These are phyloP conservation scores for Sporormia fimetaria DNA, from an alignment of 495 filamentous ascomycete species.

Conservation along the genomic window DNA sequence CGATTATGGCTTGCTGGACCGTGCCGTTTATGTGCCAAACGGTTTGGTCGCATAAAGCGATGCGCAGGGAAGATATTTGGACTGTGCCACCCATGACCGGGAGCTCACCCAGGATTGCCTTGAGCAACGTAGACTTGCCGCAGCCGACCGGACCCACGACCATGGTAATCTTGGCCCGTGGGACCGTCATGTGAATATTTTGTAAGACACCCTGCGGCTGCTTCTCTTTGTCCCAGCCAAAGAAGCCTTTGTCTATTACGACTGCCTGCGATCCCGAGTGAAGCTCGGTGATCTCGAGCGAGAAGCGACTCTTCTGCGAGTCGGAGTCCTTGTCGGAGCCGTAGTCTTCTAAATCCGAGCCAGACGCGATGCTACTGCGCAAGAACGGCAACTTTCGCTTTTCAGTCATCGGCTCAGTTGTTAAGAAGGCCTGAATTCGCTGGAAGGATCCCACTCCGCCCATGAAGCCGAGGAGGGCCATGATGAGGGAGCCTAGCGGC, in stretches of 20 bases:
- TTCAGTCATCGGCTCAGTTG: slow-evolving; percentile 30
- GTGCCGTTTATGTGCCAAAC: slow-evolving; percentile 48
- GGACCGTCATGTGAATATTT: slow-evolving; percentile 35
- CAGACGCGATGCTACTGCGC: slow-evolving; percentile 6
- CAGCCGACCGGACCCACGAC: slow-evolving; percentile 39
- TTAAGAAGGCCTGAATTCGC: slow-evolving; percentile 49
- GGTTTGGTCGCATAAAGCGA: slow-evolving; percentile 44
- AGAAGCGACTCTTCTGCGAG: slow-evolving; percentile 15
- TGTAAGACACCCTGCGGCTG: slow-evolving; percentile 24
- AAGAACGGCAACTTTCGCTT: slow-evolving; percentile 10
- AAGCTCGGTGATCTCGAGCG: slow-evolving; percentile 2
- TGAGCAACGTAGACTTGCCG: slow-evolving; percentile 43
- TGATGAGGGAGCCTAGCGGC: slow-evolving; percentile 47
- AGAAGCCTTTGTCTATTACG: slow-evolving; percentile 37
- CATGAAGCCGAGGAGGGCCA: slow-evolving; percentile 42
- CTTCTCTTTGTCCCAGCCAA: slow-evolving; percentile 41
- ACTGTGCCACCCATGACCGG: slow-evolving; percentile 34
- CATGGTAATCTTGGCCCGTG: slow-evolving; percentile 33
- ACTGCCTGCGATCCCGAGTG: slow-evolving; percentile 11
- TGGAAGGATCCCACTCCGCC: slow-evolving; percentile 46
- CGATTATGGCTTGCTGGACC: slow-evolving; percentile 47
- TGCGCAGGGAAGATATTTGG: slow-evolving; percentile 30
- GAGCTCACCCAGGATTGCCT: slow-evolving; percentile 42
- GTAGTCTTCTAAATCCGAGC: slow-evolving; percentile 6
- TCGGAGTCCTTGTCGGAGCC: slow-evolving; percentile 13